Base-by-base conservation (phyloP, 176 grass and related monocot species). In the Ensete ventricosum region DNA sequence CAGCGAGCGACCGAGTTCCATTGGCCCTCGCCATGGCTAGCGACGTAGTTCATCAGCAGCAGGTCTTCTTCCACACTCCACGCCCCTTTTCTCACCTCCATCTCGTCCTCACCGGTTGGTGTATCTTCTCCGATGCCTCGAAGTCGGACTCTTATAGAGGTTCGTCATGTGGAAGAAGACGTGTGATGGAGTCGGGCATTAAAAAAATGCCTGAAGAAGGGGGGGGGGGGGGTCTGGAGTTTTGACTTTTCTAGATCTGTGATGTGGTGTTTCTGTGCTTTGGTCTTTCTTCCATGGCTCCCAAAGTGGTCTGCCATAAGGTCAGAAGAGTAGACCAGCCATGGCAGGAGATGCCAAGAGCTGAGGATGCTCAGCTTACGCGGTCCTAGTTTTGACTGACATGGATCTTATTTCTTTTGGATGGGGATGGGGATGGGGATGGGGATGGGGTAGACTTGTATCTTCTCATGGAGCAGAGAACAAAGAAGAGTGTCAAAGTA, bases 1-100 rank as follows among this genome's bases (percentile, higher is more conserved):
- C 27, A 70, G 12, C 67, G 67, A 11, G 67, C 67, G 8, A 70
- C 9, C n/a, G 67, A 51, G 11, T 70, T 70, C 67, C 67, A 70
- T 3, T 70, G 67, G 9, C 67, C 67, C n/a, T 70, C 67, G 9
- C 67, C 67, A 19, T 70, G 67, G 19, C 9, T 19, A n/a, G 7
- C 11, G 19, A 70, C n/a, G 16, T 70, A 51, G 17, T 70, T 70
- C 67, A 70, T 70, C 67, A 70, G 48, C 67, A 52, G 48, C 67
- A 51, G 2, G 67, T 70, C 67, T 20, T 70, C 67, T 48, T 70
- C 67, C 67, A 70, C 34, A 21, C 16, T 52, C 67, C 67, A 70
- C 14, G 67, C 43, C 16, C 67, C 67, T 70, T 21, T 70, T 10
- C 43, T 70, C 19, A 70, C 9, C 4, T 25, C 67, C 67, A n/a